These are phyloP conservation scores for Microcos paniculata DNA, from an alignment of 345 rosid genomes.

Conservation along the genomic window DNA sequence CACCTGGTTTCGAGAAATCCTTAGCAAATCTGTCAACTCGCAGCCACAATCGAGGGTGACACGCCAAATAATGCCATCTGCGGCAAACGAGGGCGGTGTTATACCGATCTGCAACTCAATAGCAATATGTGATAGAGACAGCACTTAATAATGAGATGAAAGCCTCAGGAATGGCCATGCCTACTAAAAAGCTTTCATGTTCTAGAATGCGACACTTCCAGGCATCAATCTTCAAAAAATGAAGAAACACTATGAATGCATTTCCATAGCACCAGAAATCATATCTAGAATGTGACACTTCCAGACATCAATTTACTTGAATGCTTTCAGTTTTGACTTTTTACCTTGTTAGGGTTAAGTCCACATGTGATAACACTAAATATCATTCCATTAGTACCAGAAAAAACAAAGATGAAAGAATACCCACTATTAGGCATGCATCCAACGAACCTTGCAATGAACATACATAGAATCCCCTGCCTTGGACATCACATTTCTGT, in stretches of 20 bases:
- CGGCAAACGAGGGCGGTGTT: conserved; percentile 99
- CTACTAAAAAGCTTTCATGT: not conserved
- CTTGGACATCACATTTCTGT: too few species aligned
- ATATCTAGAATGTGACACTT: too few species aligned
- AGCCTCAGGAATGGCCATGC: not conserved
- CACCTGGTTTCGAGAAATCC: conserved; percentile 59
- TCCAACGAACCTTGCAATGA: not conserved
- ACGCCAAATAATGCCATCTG: conserved; percentile 95
- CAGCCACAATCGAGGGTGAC: conserved; percentile 95
- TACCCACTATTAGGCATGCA: not conserved
- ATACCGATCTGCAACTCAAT: conserved; percentile 98
- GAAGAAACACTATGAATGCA: too few species aligned
- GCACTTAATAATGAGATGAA: conserved; percentile 17
- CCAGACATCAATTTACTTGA: not conserved
- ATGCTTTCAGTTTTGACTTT: not conserved
- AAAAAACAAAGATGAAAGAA: not conserved
- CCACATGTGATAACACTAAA: not conserved
- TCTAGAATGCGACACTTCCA: not conserved
- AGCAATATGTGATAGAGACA: conserved; percentile 22
- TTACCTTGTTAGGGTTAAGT: not conserved
- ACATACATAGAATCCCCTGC: too few species aligned
- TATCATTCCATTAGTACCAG: too few species aligned
- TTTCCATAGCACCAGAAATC: too few species aligned
- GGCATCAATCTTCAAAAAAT: not conserved
- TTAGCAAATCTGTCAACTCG: conserved; percentile 78